Conservation (phyloP, 106 monocot species). For the Ottelia alismoides region DNA sequence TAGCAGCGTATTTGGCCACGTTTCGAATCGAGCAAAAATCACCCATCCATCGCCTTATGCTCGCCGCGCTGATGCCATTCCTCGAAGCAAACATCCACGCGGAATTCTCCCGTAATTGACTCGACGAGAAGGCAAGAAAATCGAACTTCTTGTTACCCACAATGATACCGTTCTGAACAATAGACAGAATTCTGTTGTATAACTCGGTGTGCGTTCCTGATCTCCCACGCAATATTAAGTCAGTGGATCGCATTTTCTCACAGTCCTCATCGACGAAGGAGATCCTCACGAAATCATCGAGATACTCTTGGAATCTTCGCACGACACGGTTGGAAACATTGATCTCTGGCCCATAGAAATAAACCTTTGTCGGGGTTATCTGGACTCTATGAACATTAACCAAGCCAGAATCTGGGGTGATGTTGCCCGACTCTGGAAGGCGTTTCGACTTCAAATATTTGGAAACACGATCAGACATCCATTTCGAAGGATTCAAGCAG, state of each 20-base stretch:
- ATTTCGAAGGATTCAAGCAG: conserved; percentile 47
- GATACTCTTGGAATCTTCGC: conserved; percentile 33
- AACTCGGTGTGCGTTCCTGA: conserved; percentile 30
- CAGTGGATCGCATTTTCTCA: conserved; percentile 47
- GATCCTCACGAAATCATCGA: conserved; percentile 73
- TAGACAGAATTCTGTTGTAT: conserved; percentile 53
- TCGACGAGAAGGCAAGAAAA: conserved; percentile 93
- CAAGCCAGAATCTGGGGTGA: conserved; percentile 54
- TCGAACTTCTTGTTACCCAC: conserved; percentile 79
- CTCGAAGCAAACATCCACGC: conserved; percentile 91
- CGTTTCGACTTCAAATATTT: conserved; percentile 14
- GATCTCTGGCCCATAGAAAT: conserved; percentile 73
- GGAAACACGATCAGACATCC: conserved; percentile 32
- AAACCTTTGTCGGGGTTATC: conserved; percentile 73
- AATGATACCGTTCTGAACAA: conserved; percentile 50
- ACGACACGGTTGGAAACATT: conserved; percentile 89
- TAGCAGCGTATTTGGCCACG: conserved; percentile 88
- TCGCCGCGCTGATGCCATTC: conserved; percentile 28
- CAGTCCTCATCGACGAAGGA: conserved; percentile 86
- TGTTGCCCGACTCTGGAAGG: conserved; percentile 16
- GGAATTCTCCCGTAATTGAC: conserved; percentile 79
- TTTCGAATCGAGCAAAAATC: conserved; percentile 71
- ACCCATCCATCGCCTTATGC: conserved; percentile 72
- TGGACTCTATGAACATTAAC: conserved; percentile 76
- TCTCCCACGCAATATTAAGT: conserved; percentile 34